phyloP scores from a whole-genome alignment of 1,284 basidiomycete species.

The Austroboletus olivaceoglutinosus region DNA sequence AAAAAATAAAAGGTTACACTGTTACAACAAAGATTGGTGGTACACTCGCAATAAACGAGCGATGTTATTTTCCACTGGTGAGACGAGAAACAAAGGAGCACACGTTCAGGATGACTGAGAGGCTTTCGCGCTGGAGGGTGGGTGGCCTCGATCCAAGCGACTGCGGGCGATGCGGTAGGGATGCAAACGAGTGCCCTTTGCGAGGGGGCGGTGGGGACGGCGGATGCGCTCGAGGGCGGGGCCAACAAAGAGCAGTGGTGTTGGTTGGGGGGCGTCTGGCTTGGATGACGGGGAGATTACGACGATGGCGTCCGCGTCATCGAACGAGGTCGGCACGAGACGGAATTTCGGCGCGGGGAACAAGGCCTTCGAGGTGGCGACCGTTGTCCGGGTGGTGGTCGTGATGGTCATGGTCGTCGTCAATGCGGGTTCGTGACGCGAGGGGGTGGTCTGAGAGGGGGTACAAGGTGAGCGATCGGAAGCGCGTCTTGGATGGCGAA shows the following conservation, averaged over 20 bases:
- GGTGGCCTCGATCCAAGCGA: not conserved
- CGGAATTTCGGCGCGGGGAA: slow-evolving; percentile 37
- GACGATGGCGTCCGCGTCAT: slow-evolving; percentile 54
- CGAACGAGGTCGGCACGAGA: slow-evolving; percentile 48
- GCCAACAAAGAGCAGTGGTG: slow-evolving; percentile 46
- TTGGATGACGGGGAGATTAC: slow-evolving; percentile 38
- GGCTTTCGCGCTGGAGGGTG: not conserved
- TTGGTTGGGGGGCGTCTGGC: slow-evolving; percentile 7
- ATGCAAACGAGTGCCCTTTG: slow-evolving; percentile 48
- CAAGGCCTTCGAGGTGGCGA: not conserved
- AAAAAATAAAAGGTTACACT: too few relatives aligned
- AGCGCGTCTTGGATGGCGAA: too few relatives aligned
- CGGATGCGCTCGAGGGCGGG: slow-evolving; percentile 41
- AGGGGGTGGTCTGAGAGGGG: slow-evolving; percentile 17
- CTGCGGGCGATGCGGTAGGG: slow-evolving; percentile 47
- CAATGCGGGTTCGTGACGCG: slow-evolving; percentile 8
- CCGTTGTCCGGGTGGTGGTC: not conserved
- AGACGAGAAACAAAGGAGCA: too few relatives aligned
- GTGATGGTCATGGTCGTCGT: not conserved
- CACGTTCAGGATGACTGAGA: too few relatives aligned
- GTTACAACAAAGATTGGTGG: too few relatives aligned
- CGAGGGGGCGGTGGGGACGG: slow-evolving; percentile 39
- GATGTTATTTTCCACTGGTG: too few relatives aligned
- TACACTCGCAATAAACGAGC: too few relatives aligned
- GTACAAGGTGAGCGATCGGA: slow-evolving; percentile 1